These are phyloP conservation scores for Amanita inopinata DNA, from an alignment of 768 basidiomycete species.

Conservation along the genomic window DNA sequence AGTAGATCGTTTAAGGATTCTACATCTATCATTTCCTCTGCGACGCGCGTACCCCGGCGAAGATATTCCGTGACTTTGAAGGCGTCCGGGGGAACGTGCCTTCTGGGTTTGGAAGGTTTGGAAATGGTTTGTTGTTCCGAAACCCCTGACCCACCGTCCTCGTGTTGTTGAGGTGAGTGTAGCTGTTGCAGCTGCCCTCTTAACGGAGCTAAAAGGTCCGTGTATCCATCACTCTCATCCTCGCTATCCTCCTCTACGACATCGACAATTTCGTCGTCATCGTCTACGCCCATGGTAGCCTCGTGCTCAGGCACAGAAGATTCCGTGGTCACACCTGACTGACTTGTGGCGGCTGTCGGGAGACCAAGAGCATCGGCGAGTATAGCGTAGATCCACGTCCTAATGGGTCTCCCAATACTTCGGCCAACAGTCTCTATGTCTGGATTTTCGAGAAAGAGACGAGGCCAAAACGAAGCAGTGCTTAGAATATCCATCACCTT, in stretches of 20 bases:
- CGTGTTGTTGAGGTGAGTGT: slow-evolving; percentile 22
- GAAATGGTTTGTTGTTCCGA: slow-evolving; percentile 24
- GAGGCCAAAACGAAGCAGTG: slow-evolving; percentile 61
- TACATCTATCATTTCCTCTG: slow-evolving; percentile 46
- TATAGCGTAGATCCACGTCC: slow-evolving; percentile 58
- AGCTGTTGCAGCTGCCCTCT: slow-evolving; percentile 58
- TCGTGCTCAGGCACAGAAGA: slow-evolving; percentile 6
- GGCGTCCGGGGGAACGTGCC: slow-evolving; percentile 15
- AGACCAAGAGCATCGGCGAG: slow-evolving; percentile 62
- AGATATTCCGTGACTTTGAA: slow-evolving; percentile 44
- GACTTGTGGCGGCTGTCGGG: slow-evolving; percentile 22
- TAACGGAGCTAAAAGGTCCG: slow-evolving; percentile 55
- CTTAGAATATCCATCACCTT: slow-evolving; percentile 49
- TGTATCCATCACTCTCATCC: slow-evolving; percentile 29
- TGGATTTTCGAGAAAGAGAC: slow-evolving; percentile 69
- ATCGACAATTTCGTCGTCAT: slow-evolving; percentile 57
- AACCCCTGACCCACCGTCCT: slow-evolving; percentile 20
- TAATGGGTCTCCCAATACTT: slow-evolving; percentile 53
- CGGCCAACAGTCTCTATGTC: slow-evolving; percentile 59
- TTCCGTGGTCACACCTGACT: background rate
- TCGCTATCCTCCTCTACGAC: slow-evolving; percentile 56
- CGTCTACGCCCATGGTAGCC: slow-evolving; percentile 18
- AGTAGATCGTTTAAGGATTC: slow-evolving; percentile 39
- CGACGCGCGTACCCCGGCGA: slow-evolving; percentile 59
- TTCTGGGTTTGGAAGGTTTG: slow-evolving; percentile 20